A percentile compares a stretch with the other conserved stretches of the same genome.
Conservation (phyloP, 2,329 filamentous ascomycete genomes). For the Thermothelomyces thermophilus region DNA sequence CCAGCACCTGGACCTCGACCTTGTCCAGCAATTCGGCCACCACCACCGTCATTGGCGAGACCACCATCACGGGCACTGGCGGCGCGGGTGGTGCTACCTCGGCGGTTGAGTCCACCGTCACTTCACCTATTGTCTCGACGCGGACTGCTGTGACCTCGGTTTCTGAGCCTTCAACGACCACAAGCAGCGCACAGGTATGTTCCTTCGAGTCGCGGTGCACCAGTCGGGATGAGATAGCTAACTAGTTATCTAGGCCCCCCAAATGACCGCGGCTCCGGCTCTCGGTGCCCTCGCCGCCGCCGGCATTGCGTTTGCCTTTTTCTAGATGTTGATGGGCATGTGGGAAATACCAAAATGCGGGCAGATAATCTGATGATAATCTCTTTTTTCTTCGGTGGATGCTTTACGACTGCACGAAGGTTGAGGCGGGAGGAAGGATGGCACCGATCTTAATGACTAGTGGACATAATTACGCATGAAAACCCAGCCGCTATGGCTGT, state of each 20-base stretch:
- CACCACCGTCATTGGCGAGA: conserved; percentile 32
- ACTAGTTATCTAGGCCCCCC: conserved; percentile 27
- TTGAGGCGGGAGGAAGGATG: conserved; percentile 12
- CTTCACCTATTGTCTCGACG: conserved; percentile 16
- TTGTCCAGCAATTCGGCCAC: conserved; percentile 31
- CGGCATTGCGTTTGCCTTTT: conserved; percentile 42
- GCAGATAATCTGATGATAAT: not conserved
- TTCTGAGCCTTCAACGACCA: conserved; percentile 13
- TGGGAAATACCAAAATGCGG: not conserved
- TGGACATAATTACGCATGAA: conserved; percentile 15
- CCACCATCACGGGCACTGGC: conserved; percentile 29
- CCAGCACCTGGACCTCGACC: conserved; percentile 34
- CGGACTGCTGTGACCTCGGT: conserved; percentile 15
- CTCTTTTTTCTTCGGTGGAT: conserved; percentile 8
- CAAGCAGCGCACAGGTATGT: conserved; percentile 27
- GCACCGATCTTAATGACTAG: conserved; percentile 23
- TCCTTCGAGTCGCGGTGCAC: not conserved
- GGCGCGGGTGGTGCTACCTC: conserved; percentile 22
- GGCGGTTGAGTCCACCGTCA: conserved; percentile 15
- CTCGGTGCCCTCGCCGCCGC: conserved; percentile 43
- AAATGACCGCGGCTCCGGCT: conserved; percentile 39
- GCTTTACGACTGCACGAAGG: conserved; percentile 17
- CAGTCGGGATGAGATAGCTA: not conserved
- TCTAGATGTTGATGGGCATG: conserved; percentile 33
- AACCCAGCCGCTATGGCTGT: conserved; percentile 12